phyloP scores from a whole-genome alignment of 1,284 basidiomycete genomes.

The Tilletia setariae region DNA sequence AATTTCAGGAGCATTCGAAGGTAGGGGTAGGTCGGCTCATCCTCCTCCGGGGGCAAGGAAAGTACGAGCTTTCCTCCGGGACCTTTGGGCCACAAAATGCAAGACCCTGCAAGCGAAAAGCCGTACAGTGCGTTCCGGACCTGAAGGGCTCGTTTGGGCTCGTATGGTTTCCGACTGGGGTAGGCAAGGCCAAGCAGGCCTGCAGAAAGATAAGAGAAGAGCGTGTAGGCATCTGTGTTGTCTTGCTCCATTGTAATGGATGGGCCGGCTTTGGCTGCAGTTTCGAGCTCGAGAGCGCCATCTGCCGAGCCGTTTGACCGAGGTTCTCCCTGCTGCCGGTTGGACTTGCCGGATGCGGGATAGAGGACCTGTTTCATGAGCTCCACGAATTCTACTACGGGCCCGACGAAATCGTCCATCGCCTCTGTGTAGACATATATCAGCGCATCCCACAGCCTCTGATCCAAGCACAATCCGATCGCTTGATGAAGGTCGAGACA shows the following conservation, averaged over 20 bases:
- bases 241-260: slow-evolving; percentile 25
- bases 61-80: slow-evolving; percentile 70
- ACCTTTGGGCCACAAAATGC: slow-evolving; percentile 72
- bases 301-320: too few species aligned
- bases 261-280: too few species aligned
- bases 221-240: slow-evolving; percentile 74
- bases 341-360: slow-evolving; percentile 40
- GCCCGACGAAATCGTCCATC: slow-evolving; percentile 81
- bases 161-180: slow-evolving; percentile 74
- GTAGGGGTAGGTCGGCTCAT: slow-evolving; percentile 69
- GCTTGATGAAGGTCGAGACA: slow-evolving; percentile 92
- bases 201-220: slow-evolving; percentile 86
- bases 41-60: slow-evolving; percentile 57
- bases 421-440: slow-evolving; percentile 90
- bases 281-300: too few species aligned
- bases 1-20: slow-evolving; percentile 77
- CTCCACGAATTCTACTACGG: slow-evolving; percentile 76
- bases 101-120: slow-evolving; percentile 79
- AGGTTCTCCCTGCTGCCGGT: neutral
- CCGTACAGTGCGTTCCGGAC: slow-evolving; percentile 61
- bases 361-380: slow-evolving; percentile 67
- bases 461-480: slow-evolving; percentile 75
- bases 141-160: slow-evolving; percentile 56
- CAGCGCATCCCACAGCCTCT: slow-evolving; percentile 85
- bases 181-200: slow-evolving; percentile 81